A percentile compares a stretch with the other conserved stretches of the same genome.
Conservation (phyloP, 768 basidiomycete genomes). For the Leccinellum luteum region DNA sequence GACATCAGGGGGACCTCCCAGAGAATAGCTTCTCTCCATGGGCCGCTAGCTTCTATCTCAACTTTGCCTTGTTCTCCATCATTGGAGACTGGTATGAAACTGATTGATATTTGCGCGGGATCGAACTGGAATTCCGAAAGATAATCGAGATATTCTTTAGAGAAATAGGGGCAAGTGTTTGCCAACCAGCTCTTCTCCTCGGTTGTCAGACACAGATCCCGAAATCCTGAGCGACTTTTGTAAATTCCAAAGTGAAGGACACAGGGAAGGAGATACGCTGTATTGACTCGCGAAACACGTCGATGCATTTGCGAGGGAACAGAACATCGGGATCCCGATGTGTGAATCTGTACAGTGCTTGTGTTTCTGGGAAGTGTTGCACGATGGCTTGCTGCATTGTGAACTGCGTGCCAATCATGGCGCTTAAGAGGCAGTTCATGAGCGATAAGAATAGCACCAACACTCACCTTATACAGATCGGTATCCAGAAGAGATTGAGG, state of each 20-base stretch:
- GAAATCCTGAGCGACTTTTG: constrained; percentile 54
- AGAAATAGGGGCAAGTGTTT: constrained; percentile 71
- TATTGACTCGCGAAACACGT: constrained; percentile 48
- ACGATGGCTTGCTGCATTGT: constrained; percentile 95
- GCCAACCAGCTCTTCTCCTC: constrained; percentile 69
- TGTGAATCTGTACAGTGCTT: constrained; percentile 77
- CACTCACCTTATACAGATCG: constrained; percentile 84
- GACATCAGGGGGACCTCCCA: constrained; percentile 98
- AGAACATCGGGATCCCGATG: constrained; percentile 64
- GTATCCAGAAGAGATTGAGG: constrained; percentile 77
- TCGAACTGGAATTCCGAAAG: constrained; percentile 68
- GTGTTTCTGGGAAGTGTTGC: constrained; percentile 67
- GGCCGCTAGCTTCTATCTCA: constrained; percentile 69
- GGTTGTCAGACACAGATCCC: constrained; percentile 53
- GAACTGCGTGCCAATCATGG: constrained; percentile 47
- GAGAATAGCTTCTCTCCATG: constrained; percentile 82
- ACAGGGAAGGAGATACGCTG: constrained; percentile 45
- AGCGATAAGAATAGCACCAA: background rate
- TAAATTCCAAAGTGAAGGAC: constrained; percentile 23
- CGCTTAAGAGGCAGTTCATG: background rate
- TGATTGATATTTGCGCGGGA: constrained; percentile 58
- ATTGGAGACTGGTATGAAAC: constrained; percentile 57
- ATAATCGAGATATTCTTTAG: constrained; percentile 69
- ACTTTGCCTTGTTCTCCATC: constrained; percentile 56
- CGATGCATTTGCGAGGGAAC: constrained; percentile 48